Percentiles rank a stretch among this genome's conserved stretches.
Evolutionary conservation across 441 rosid genomes (phyloP).

Genomic region (Erysimum pusillum): DNA sequence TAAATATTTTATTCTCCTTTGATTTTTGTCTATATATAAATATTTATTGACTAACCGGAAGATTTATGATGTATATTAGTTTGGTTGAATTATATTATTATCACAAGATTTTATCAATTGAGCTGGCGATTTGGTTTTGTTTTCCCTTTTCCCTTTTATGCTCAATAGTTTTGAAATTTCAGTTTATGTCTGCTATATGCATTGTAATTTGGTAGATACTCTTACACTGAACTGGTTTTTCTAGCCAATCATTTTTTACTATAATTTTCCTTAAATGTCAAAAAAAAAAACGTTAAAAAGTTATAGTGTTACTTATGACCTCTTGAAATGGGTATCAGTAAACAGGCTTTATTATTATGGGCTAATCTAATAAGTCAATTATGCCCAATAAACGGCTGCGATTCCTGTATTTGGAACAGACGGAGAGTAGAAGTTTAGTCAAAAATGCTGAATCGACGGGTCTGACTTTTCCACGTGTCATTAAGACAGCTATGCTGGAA

Average conservation of each 20-base stretch:
- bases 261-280: not conserved
- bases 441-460: constrained; percentile 14
- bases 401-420: not conserved
- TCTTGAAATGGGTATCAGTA: not conserved
- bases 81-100: not conserved
- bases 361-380: not conserved
- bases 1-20: not conserved
- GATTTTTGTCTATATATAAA: not conserved
- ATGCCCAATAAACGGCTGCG: constrained; percentile 7
- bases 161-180: too few species aligned
- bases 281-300: not conserved
- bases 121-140: not conserved
- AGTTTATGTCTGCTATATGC: not conserved
- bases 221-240: not conserved
- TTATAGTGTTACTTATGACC: not conserved
- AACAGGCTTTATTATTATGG: not conserved
- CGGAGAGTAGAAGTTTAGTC: not conserved
- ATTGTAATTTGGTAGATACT: not conserved
- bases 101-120: not conserved
- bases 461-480: constrained; percentile 31
- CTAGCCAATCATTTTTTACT: not conserved
- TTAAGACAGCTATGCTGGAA: constrained; percentile 9
- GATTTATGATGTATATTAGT: not conserved
- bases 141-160: not conserved
- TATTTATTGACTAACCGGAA: not conserved